A percentile compares a stretch with the other conserved stretches of the same genome.
Conservation (phyloP, 164 flowering plant species). For the Kingdonia uniflora region DNA sequence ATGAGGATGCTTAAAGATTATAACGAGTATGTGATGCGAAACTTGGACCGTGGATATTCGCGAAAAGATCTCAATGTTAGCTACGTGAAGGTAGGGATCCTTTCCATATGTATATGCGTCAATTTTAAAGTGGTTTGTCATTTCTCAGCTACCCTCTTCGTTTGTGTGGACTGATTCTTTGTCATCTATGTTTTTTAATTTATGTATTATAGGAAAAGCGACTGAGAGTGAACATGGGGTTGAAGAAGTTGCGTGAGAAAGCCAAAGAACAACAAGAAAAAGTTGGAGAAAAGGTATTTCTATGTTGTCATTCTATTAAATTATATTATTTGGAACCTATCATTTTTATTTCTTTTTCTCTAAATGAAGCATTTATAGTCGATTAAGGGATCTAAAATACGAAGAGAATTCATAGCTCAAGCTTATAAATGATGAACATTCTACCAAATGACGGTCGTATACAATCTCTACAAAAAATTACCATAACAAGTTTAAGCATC, state of each 20-base stretch:
- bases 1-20: constrained; percentile 96
- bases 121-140: not conserved
- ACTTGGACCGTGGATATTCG: constrained; percentile 89
- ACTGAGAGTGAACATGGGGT: constrained; percentile 76
- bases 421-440: too few species aligned
- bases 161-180: too few species aligned
- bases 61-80: constrained; percentile 93
- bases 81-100: constrained; percentile 73
- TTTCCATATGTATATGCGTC: not conserved
- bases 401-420: too few species aligned
- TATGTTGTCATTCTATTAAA: too few species aligned
- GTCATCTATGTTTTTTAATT: not conserved
- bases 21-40: constrained; percentile 88
- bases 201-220: constrained; percentile 61
- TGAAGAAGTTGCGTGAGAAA: constrained; percentile 78
- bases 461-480: too few species aligned
- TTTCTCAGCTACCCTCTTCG: too few species aligned
- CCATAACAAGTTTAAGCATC: too few species aligned
- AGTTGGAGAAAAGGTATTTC: constrained; percentile 30
- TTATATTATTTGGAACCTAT: too few species aligned
- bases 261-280: constrained; percentile 95
- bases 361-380: too few species aligned
- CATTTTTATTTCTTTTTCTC: too few species aligned
- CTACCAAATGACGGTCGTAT: too few species aligned
- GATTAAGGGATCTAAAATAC: too few species aligned